phyloP scores from a whole-genome alignment of 179 eudicot genomes.

The Camellia oleifera region DNA sequence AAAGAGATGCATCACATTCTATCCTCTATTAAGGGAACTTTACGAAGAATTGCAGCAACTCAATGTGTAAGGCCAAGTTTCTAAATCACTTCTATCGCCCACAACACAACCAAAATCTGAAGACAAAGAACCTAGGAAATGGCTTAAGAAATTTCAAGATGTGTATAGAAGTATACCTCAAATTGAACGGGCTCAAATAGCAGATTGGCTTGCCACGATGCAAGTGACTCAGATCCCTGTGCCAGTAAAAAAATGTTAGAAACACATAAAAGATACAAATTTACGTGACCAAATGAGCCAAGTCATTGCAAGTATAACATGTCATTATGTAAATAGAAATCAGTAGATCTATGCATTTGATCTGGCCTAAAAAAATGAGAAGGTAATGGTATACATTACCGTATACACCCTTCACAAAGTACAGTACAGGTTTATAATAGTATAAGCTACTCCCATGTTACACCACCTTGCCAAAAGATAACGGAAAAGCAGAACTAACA shows the following conservation, averaged over 20 bases:
- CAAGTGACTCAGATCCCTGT: slow-evolving; percentile 88
- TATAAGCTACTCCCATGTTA: background rate
- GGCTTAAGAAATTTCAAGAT: background rate
- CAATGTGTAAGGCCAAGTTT: background rate
- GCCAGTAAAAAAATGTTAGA: slow-evolving; percentile 12
- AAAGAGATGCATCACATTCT: background rate
- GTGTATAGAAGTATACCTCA: slow-evolving; percentile 48
- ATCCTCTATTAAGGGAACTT: background rate
- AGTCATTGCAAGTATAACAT: background rate
- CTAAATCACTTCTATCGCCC: background rate
- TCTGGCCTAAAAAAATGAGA: background rate
- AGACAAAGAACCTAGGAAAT: background rate
- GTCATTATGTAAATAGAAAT: background rate
- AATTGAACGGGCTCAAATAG: slow-evolving; percentile 87
- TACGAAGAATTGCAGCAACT: background rate
- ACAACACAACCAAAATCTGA: background rate
- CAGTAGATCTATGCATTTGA: background rate
- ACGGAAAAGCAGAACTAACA: background rate
- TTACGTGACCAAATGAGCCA: background rate
- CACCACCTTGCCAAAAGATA: background rate
- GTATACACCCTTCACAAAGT: no score
- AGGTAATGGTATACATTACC: background rate
- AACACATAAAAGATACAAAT: background rate
- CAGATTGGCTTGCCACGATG: slow-evolving; percentile 98
- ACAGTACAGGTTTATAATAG: background rate